These are phyloP conservation scores for Chlorella vulgaris DNA, from an alignment of 139 green algal genomes.

Conservation along the genomic window DNA sequence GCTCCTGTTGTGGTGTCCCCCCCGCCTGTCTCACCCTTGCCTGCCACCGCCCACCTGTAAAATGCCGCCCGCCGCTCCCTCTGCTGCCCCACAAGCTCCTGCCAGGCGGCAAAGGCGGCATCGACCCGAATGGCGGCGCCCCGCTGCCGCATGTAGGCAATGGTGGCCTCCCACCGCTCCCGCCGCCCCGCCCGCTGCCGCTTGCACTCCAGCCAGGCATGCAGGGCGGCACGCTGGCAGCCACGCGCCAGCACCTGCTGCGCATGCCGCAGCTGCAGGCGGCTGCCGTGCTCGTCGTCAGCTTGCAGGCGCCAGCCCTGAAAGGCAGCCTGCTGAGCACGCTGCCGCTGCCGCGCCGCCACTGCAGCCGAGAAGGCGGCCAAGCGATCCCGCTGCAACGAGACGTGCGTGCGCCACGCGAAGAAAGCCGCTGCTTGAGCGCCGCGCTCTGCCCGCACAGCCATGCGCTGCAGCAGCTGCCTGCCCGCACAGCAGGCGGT, in stretches of 20 bases:
- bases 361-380: conserved; percentile 38
- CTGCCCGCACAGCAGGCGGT: not conserved
- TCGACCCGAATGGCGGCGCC: not conserved
- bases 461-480: conserved; percentile 21
- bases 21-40: no score
- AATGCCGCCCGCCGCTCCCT: not conserved
- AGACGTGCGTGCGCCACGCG: conserved; percentile 27
- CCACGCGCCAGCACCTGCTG: conserved; percentile 16
- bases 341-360: conserved; percentile 16
- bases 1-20: no score
- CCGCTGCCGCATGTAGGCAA: conserved; percentile 14
- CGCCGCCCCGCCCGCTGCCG: conserved; percentile 7
- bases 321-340: conserved; percentile 25
- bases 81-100: conserved; percentile 1
- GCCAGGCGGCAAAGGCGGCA: conserved; percentile 29
- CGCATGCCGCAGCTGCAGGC: conserved; percentile 26
- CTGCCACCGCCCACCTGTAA: conserved; percentile 1
- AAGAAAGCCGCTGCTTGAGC: not conserved
- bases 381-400: not conserved
- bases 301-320: conserved; percentile 11
- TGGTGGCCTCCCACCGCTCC: conserved; percentile 16
- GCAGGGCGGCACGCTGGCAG: not conserved
- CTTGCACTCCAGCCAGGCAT: conserved; percentile 17
- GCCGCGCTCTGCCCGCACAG: not conserved
- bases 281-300: conserved; percentile 8